phyloP scores from a whole-genome alignment of 2,329 filamentous ascomycete species.

The Trichothecium roseum region DNA sequence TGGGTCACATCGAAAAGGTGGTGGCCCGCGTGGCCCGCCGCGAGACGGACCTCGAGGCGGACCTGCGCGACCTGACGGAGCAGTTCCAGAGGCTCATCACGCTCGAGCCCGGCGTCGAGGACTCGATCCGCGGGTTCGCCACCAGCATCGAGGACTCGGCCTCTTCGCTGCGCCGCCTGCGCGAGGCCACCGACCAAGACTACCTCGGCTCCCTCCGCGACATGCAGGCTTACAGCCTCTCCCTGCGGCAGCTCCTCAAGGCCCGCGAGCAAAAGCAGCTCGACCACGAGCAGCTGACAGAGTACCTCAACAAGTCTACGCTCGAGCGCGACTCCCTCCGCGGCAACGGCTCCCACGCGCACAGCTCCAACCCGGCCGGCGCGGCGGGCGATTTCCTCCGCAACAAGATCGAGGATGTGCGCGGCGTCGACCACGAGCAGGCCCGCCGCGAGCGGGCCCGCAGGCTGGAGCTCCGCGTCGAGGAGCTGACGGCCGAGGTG shows the following conservation, averaged over 20 bases:
- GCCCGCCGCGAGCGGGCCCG: constrained; percentile 76
- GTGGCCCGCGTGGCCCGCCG: constrained; percentile 80
- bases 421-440: constrained; percentile 93
- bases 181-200: constrained; percentile 88
- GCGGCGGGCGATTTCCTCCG: constrained; percentile 72
- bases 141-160: constrained; percentile 77
- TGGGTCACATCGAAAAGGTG: constrained; percentile 91
- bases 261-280: constrained; percentile 95
- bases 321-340: constrained; percentile 72
- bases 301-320: constrained; percentile 88
- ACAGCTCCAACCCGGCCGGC: constrained; percentile 40
- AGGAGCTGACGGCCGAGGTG: constrained; percentile 81
- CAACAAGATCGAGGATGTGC: constrained; percentile 90
- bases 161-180: constrained; percentile 65
- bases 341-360: constrained; percentile 44
- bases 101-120: constrained; percentile 79
- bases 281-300: constrained; percentile 90
- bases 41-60: constrained; percentile 76
- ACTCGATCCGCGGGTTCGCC: constrained; percentile 75
- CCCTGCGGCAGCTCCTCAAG: constrained; percentile 79
- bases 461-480: constrained; percentile 85
- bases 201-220: constrained; percentile 88
- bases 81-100: constrained; percentile 91
- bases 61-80: constrained; percentile 80
- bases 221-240: constrained; percentile 89